These are phyloP conservation scores for Porpolomopsis calyptriformis DNA, from an alignment of 768 basidiomycete genomes.

Conservation along the genomic window DNA sequence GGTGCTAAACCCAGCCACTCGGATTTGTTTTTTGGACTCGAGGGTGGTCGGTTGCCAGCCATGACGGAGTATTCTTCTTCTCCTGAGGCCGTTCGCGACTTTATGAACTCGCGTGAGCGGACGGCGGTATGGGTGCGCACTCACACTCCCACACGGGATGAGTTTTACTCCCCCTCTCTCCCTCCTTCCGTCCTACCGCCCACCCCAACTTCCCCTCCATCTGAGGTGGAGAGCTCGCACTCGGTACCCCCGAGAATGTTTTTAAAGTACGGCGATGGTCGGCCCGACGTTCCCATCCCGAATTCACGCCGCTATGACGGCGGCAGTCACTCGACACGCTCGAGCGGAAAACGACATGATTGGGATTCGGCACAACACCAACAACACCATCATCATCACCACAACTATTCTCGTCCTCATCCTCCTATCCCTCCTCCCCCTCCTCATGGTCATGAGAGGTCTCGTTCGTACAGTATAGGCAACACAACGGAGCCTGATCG, in stretches of 20 bases:
- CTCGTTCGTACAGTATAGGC: constrained; percentile 26
- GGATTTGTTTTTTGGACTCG: constrained; percentile 12
- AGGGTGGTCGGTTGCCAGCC: constrained; percentile 8
- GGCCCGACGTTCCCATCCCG: constrained; percentile 56
- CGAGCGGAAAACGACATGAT: constrained; percentile 16
- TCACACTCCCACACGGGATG: constrained; percentile 27
- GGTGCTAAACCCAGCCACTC: constrained; percentile 17
- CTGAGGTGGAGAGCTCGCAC: constrained; percentile 38
- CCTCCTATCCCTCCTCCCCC: no score
- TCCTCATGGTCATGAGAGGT: constrained; percentile 28
- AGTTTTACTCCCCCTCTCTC: constrained; percentile 48
- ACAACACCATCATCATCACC: no score
- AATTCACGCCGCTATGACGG: constrained; percentile 26
- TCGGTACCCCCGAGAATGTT: constrained; percentile 65
- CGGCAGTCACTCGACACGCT: constrained; percentile 11
- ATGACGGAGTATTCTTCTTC: constrained; percentile 62
- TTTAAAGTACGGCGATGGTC: constrained; percentile 54
- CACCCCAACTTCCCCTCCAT: constrained; percentile 31
- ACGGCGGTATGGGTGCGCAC: constrained; percentile 53
- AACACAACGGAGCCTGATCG: constrained; percentile 15
- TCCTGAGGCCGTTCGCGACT: constrained; percentile 48
- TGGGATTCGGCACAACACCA: constrained; percentile 21
- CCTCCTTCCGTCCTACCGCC: constrained; percentile 38
- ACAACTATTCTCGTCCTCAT: no score
- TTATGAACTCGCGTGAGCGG: constrained; percentile 47